Evolutionary conservation across 2,329 filamentous ascomycete species (phyloP), one percentile per base, ranked within the genome.

Genomic region (Pseudogymnoascus sp.): DNA sequence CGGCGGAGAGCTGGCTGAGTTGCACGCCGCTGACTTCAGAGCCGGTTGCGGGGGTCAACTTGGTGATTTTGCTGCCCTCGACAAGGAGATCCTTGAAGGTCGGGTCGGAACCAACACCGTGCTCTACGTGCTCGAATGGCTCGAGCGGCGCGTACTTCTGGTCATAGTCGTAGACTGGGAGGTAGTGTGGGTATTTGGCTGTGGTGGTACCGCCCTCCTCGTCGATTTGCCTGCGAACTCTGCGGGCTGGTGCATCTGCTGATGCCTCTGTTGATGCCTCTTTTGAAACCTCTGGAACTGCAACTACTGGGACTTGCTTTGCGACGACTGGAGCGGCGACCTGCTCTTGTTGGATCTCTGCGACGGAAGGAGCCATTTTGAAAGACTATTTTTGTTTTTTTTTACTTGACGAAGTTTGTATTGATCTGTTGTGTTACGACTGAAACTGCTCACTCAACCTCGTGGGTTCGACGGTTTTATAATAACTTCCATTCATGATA

Each of bases 11-110:
- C 66, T 82, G 80, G 76, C 84, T 89, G 31, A 93, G 77, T 74
- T 93, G 89, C 31, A 93, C 77, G 38, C 88, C 88, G 3, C 77
- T 79, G 33, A 93, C 79, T 71, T 92, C 89, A 15, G 87, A 85
- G 63, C 90, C 90, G 67, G 90, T 92, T 56, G 83, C 86, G 1
- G 88, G 88, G 1, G 89, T 91, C 38, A 93, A 76, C 21, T 92
- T 79, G 10, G 77, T 80, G 44, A 86, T 76, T 33, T 80, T 75
- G 7, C 77, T 77, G n/a, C 76, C 76, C 38, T 77, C 73, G 2
- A 80, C 78, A 1, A 93, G 78, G 1, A 93, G 83, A 67, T 92
- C 88, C 0, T 85, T 82, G 70, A 88, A 91, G 1, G 79, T 76
- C 1, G 83, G 78, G 71, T 93, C 88, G 56, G 90, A 89, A 68